These are phyloP conservation scores for Clonostachys byssicola DNA, from an alignment of 2,329 filamentous ascomycete species.

Conservation along the genomic window DNA sequence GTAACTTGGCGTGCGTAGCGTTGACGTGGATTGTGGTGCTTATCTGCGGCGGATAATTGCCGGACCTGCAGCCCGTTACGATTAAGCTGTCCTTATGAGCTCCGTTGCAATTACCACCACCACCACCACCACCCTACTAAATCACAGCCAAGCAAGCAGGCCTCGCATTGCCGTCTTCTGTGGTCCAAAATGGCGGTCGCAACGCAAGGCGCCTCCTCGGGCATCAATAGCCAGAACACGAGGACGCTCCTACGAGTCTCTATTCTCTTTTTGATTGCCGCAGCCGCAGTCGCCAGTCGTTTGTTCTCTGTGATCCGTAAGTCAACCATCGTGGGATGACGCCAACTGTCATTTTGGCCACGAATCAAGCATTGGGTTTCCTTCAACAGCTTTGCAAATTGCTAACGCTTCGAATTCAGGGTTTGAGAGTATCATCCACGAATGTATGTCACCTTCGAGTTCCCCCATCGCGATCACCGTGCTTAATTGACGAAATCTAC, in stretches of 20 bases:
- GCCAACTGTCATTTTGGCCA: neutral
- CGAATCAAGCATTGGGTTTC: no score
- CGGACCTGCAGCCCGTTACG: no score
- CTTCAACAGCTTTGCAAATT: neutral
- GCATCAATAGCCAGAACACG: constrained; percentile 66
- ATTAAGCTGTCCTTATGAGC: no score
- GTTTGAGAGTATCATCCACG: constrained; percentile 99
- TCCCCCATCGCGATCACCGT: constrained; percentile 4
- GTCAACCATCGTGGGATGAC: constrained; percentile 24
- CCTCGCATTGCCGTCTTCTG: no score
- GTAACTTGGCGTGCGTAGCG: no score
- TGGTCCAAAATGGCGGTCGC: constrained; percentile 30
- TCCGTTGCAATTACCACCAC: no score
- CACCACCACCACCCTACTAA: no score
- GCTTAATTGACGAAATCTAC: constrained; percentile 16
- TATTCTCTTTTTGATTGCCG: constrained; percentile 89
- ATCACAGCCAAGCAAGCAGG: no score
- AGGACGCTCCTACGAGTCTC: constrained; percentile 82
- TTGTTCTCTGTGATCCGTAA: constrained; percentile 97
- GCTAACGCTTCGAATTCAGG: constrained; percentile 39
- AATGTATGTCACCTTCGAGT: constrained; percentile 65
- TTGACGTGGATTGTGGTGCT: no score
- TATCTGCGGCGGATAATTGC: no score
- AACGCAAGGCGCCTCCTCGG: constrained; percentile 9
- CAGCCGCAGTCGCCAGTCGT: constrained; percentile 85